phyloP scores from a whole-genome alignment of 768 basidiomycete genomes.

The Boletus sp. region DNA sequence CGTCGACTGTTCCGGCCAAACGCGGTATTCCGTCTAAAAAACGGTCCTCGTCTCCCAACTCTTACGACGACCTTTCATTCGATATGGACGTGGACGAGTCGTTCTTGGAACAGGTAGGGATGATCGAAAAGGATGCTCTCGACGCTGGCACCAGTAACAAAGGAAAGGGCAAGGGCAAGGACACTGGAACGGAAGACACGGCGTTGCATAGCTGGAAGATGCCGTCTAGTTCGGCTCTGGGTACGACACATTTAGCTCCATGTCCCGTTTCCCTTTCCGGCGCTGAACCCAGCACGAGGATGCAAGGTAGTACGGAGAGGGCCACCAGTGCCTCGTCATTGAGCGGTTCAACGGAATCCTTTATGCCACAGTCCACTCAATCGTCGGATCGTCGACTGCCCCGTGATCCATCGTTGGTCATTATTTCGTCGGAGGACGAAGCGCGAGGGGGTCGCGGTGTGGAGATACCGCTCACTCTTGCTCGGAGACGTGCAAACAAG shows the following conservation, averaged over 20 bases:
- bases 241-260: conserved; percentile 13
- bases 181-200: not conserved
- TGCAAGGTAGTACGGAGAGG: conserved; percentile 7
- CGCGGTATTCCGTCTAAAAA: conserved; percentile 2
- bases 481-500: conserved; percentile 8
- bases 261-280: conserved; percentile 7
- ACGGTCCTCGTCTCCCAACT: conserved; percentile 22
- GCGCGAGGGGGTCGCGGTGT: not conserved
- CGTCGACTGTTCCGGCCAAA: not conserved
- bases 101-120: conserved; percentile 39
- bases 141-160: conserved; percentile 9
- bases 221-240: conserved; percentile 9
- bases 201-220: conserved; percentile 3
- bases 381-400: conserved; percentile 11
- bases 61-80: conserved; percentile 36
- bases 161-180: conserved; percentile 23
- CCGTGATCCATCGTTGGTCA: conserved; percentile 24
- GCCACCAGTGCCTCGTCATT: conserved; percentile 13
- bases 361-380: conserved; percentile 17
- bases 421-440: conserved; percentile 25
- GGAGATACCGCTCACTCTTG: not conserved
- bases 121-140: conserved; percentile 24
- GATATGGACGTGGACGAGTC: conserved; percentile 38
- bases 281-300: conserved; percentile 17
- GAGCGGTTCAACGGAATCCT: conserved; percentile 11